These are phyloP conservation scores for Mycena metata DNA, from an alignment of 768 basidiomycete genomes.

Conservation along the genomic window DNA sequence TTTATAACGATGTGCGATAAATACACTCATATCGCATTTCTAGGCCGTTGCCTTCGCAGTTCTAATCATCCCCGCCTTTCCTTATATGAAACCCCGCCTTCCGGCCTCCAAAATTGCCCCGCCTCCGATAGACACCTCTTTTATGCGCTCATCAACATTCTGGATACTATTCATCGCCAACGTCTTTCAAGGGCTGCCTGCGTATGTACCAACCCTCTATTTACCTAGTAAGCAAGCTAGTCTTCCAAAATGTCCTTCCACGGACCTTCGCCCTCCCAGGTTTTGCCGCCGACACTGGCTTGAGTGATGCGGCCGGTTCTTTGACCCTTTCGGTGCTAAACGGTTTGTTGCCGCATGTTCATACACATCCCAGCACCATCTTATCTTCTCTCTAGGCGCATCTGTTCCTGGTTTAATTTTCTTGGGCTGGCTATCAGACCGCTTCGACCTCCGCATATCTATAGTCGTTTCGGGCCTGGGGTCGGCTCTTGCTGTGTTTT, in stretches of 20 bases:
- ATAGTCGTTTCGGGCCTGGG: constrained; percentile 35
- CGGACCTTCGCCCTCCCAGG: neutral
- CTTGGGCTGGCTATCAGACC: constrained; percentile 37
- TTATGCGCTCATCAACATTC: constrained; percentile 23
- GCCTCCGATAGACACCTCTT: constrained; percentile 20
- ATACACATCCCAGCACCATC: neutral
- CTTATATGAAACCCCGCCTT: constrained; percentile 34
- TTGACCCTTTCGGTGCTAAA: constrained; percentile 33
- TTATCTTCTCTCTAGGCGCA: constrained; percentile 16
- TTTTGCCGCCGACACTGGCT: constrained; percentile 31
- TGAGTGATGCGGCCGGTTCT: constrained; percentile 23
- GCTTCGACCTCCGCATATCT: constrained; percentile 33
- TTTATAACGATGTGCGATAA: neutral
- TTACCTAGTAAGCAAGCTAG: constrained; percentile 27
- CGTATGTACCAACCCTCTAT: constrained; percentile 33
- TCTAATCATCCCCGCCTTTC: constrained; percentile 25
- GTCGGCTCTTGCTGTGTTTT: constrained; percentile 33
- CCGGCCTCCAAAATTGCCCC: constrained; percentile 11
- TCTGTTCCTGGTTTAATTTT: constrained; percentile 33
- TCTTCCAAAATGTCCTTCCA: neutral
- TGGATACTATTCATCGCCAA: constrained; percentile 34
- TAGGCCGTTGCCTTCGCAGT: constrained; percentile 29
- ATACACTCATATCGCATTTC: neutral
- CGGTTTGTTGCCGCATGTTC: constrained; percentile 13
- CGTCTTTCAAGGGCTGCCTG: constrained; percentile 28